Evolutionary conservation across 371 early-diverging fungal species (phyloP), one percentile per base, ranked within the genome.

Genomic region (Zychaea mexicana): DNA sequence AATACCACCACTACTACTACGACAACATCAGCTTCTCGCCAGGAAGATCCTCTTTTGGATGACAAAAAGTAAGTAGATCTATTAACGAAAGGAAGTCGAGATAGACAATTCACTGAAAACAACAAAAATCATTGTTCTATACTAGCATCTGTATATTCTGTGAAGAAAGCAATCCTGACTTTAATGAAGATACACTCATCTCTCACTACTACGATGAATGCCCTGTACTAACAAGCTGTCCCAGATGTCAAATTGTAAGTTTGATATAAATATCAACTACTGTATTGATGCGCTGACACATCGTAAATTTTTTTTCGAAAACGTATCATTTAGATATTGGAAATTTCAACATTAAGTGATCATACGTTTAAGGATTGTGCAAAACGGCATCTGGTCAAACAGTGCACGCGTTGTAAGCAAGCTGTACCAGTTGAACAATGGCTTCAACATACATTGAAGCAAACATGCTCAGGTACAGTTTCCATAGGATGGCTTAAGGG

Each of bases 161-260:
- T 68, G 91, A 89, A 32, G 88, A 91, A 68, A 71, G 73, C 8
- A 86, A 85, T 59, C 78, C 77, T 12, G 71, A 66, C 0, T 94
- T 92, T 60, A 91, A 88, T 10, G 92, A 92, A 46, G 90, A 91
- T 47, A 84, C 77, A 0, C 70, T 94, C 3, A 89, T 93, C 24
- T 67, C 78, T 7, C 94, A 94, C 66, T 93, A 93, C 65, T 92
- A 92, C 82, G 77, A 83, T 30, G 84, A 88, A 19, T 94, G 94
- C 62, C 89, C 90, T 17, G 81, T 88, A 67, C 77, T 92, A 7
- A 85, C 85, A 30, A 85, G 81, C 19, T 94, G 94, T 60, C 79
- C 90, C 0, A 67, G 82, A 39, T 94, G 94, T 72, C 81, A 85
- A 56, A 82, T 83, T 61, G 92, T 91, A 80, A 5, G 49, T 49